A percentile compares a stretch with the other conserved stretches of the same genome.
phyloP scores from a whole-genome alignment of 2,329 filamentous ascomycete genomes.

The Trichophyton mentagrophytes region DNA sequence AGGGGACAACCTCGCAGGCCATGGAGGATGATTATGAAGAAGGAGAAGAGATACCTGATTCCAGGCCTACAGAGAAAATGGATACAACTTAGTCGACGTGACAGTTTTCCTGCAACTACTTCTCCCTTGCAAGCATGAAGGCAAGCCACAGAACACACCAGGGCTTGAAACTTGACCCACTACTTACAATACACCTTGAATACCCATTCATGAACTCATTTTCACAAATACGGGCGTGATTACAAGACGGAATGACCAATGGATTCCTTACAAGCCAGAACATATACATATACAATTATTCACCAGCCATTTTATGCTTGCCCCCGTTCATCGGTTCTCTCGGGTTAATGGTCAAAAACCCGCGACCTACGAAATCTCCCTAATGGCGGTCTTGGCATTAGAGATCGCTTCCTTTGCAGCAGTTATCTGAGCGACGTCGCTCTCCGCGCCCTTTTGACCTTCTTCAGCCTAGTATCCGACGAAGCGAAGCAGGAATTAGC shows the following conservation, averaged over 20 bases:
- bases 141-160: background rate
- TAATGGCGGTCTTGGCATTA: conserved; percentile 27
- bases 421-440: conserved; percentile 30
- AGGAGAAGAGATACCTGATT: conserved; percentile 38
- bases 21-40: conserved; percentile 45
- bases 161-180: too few relatives aligned
- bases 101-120: background rate
- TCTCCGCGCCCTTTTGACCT: conserved; percentile 27
- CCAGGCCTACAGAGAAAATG: conserved; percentile 48
- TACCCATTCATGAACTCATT: too few relatives aligned
- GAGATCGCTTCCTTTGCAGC: conserved; percentile 32
- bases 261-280: background rate
- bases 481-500: background rate
- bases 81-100: conserved; percentile 40
- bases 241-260: background rate
- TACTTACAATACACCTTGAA: too few relatives aligned
- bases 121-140: background rate
- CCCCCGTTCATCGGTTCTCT: background rate
- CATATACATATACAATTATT: conserved; percentile 1
- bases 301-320: background rate
- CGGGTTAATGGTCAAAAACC: too few relatives aligned
- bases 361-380: conserved; percentile 25
- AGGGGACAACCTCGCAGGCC: conserved; percentile 40
- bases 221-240: background rate
- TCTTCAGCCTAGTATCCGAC: conserved; percentile 23